These are phyloP conservation scores for Fusarium luffae DNA, from an alignment of 2,329 filamentous ascomycete genomes.

Conservation along the genomic window DNA sequence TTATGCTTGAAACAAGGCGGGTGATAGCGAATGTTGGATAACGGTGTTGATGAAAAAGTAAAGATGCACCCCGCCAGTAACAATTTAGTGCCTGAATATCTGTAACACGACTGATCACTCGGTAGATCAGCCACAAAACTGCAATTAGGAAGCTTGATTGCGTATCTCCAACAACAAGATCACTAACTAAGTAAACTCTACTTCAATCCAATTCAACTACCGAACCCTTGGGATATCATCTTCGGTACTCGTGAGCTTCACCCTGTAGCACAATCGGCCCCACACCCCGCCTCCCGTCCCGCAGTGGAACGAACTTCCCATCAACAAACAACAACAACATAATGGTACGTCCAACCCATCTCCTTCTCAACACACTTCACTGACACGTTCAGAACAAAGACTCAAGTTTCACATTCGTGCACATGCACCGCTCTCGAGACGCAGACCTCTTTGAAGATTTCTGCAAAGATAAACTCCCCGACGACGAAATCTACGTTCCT, in stretches of 20 bases:
- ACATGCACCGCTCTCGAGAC: constrained; percentile 77
- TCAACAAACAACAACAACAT: constrained; percentile 23
- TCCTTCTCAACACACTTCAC: neutral
- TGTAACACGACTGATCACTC: neutral
- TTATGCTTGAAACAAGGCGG: neutral
- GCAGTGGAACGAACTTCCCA: constrained; percentile 10
- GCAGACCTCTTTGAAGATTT: constrained; percentile 85
- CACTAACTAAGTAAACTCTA: too few species aligned
- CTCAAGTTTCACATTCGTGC: constrained; percentile 78
- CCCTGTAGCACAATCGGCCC: constrained; percentile 12
- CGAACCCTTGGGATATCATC: neutral
- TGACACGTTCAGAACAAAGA: constrained; percentile 71
- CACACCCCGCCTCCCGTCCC: constrained; percentile 31
- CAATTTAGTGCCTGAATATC: neutral
- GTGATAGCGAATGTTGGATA: neutral
- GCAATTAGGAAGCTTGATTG: neutral
- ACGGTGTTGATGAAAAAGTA: constrained; percentile 11
- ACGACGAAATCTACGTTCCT: constrained; percentile 85
- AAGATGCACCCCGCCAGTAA: neutral
- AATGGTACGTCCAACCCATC: neutral
- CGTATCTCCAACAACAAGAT: neutral
- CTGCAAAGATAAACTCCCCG: constrained; percentile 75
- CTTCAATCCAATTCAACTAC: neutral
- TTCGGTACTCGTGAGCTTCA: neutral
- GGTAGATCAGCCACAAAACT: neutral